Evolutionary conservation across 495 filamentous ascomycete species (phyloP).

Genomic region (Apodospora peruviana): DNA sequence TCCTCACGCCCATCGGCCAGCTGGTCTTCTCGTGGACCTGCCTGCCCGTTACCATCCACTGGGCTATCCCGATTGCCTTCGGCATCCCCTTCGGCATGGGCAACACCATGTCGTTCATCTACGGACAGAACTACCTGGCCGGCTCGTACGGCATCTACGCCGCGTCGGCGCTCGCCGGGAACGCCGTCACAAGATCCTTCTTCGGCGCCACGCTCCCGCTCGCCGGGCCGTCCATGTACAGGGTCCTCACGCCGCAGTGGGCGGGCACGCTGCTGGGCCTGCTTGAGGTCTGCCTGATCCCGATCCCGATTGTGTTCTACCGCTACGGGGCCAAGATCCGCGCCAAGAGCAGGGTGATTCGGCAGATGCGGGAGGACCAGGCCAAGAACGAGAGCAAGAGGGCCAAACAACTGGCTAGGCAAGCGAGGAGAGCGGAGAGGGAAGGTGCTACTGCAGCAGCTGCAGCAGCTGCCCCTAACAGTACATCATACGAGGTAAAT

Average conservation of each 20-base stretch:
- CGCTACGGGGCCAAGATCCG: constrained; percentile 67
- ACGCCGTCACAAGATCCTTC: constrained; percentile 60
- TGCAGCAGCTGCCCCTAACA: too few species aligned
- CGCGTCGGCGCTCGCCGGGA: constrained; percentile 72
- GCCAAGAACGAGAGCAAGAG: constrained; percentile 51
- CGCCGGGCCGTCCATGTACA: constrained; percentile 68
- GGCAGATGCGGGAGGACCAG: constrained; percentile 64
- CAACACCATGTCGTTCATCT: constrained; percentile 74
- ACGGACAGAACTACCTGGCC: constrained; percentile 72
- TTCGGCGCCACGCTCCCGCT: constrained; percentile 70
- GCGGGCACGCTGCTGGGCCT: constrained; percentile 69
- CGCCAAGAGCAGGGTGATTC: constrained; percentile 58
- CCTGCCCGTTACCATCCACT: constrained; percentile 63
- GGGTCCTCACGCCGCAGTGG: constrained; percentile 63
- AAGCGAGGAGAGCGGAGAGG: constrained; percentile 4
- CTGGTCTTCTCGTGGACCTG: constrained; percentile 81
- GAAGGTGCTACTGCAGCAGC: too few species aligned
- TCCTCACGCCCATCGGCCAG: constrained; percentile 66
- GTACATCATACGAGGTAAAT: too few species aligned
- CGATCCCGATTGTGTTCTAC: constrained; percentile 78
- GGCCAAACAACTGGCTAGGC: constrained; percentile 20
- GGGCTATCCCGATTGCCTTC: constrained; percentile 67
- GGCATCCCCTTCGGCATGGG: constrained; percentile 77
- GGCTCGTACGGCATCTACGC: constrained; percentile 72
- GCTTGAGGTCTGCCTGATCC: constrained; percentile 63